Conservation (phyloP, 192 early-diverging fungal species). For the Coemansia sp. region DNA sequence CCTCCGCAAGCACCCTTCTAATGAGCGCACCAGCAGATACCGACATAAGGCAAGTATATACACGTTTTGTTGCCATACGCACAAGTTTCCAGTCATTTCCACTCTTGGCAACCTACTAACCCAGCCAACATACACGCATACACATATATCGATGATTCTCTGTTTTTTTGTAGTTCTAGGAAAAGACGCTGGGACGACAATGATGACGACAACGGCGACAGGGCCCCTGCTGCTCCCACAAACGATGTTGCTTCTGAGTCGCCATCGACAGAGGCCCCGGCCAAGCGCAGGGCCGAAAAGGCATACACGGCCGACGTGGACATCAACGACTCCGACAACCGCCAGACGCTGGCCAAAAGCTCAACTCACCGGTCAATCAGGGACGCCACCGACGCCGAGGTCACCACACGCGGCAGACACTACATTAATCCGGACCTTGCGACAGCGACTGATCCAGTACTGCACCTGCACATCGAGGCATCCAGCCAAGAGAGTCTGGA, state of each 20-base stretch:
- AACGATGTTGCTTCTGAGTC: neutral
- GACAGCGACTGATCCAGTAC: conserved; percentile 73
- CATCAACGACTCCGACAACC: conserved; percentile 82
- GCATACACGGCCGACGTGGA: conserved; percentile 63
- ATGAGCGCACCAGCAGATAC: too few species aligned
- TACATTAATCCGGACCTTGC: conserved; percentile 72
- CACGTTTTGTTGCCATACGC: neutral
- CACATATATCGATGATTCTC: too few species aligned
- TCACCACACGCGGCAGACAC: conserved; percentile 82
- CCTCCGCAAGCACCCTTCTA: too few species aligned
- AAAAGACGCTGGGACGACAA: conserved; percentile 31
- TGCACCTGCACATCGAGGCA: conserved; percentile 78
- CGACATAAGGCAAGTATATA: neutral
- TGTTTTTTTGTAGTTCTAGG: conserved; percentile 5
- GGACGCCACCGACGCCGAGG: conserved; percentile 69
- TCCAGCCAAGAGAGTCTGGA: conserved; percentile 66
- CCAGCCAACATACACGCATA: neutral
- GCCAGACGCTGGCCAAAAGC: conserved; percentile 77
- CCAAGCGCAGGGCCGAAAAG: neutral
- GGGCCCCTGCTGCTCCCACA: neutral
- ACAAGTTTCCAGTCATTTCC: too few species aligned
- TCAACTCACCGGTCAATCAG: conserved; percentile 72
- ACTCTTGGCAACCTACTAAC: neutral
- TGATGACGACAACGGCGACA: neutral
- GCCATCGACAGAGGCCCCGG: conserved; percentile 9